Conservation (phyloP, 345 rosid species). For the Crucihimalaya himalaica region DNA sequence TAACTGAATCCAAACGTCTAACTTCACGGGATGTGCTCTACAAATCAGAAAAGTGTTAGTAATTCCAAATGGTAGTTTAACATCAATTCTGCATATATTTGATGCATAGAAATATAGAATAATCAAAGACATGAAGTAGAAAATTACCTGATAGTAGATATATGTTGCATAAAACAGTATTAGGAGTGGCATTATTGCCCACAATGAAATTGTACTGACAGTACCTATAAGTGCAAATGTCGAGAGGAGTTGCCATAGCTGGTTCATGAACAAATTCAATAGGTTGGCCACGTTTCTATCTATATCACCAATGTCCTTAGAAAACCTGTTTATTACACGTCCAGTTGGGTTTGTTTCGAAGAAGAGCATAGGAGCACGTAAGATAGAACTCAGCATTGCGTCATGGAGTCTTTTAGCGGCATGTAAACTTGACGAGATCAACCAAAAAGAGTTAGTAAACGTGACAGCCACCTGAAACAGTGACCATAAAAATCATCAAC, state of each 20-base stretch:
- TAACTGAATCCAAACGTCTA: constrained; percentile 86
- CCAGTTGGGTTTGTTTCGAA: constrained; percentile 95
- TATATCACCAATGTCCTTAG: constrained; percentile 90
- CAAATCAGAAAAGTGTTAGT: constrained; percentile 21
- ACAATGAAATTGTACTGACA: constrained; percentile 86
- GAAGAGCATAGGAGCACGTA: constrained; percentile 93
- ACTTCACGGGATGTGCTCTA: constrained; percentile 95
- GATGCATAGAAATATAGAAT: not conserved
- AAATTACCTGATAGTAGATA: constrained; percentile 86
- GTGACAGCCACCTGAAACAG: constrained; percentile 70
- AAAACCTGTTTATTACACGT: constrained; percentile 87
- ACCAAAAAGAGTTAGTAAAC: constrained; percentile 79
- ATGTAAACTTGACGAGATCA: constrained; percentile 78
- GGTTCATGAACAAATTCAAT: constrained; percentile 74
- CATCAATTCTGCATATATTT: not conserved
- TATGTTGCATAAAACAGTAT: constrained; percentile 86
- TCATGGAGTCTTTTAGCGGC: constrained; percentile 89
- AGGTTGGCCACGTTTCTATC: constrained; percentile 75
- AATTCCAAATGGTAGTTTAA: not conserved
- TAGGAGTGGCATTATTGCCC: constrained; percentile 94
- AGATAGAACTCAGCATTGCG: constrained; percentile 68
- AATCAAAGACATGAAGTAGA: not conserved
- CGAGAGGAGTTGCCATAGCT: constrained; percentile 83
- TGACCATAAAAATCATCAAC: not conserved
- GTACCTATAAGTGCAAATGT: constrained; percentile 86